Evolutionary conservation across 2,329 filamentous ascomycete species (phyloP).

Genomic region (Zymoseptoria tritici): DNA sequence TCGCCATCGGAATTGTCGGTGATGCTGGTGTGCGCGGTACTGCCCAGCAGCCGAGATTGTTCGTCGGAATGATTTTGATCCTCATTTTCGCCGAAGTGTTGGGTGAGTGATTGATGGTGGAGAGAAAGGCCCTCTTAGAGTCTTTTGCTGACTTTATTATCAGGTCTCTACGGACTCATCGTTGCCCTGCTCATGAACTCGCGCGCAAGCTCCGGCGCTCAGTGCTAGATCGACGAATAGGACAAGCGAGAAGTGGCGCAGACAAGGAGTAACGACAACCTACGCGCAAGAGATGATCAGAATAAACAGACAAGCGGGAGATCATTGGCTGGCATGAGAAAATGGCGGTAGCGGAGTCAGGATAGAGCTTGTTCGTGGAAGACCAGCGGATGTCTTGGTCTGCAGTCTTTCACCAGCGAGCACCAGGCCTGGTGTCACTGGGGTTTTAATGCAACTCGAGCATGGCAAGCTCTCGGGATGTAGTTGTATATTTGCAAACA

Average conservation of each 20-base stretch:
- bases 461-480: constrained; percentile 9
- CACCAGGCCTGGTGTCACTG: background rate
- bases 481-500: constrained; percentile 20
- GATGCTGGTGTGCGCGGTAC: constrained; percentile 83
- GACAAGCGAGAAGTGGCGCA: constrained; percentile 42
- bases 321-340: background rate
- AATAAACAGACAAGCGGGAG: background rate
- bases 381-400: background rate
- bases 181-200: constrained; percentile 99
- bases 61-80: constrained; percentile 97
- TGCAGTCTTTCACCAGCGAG: background rate
- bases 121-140: background rate
- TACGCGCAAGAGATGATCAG: constrained; percentile 8
- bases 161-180: constrained; percentile 97
- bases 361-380: background rate
- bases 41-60: constrained; percentile 75
- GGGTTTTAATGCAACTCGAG: background rate
- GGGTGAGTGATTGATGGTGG: constrained; percentile 52
- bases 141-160: constrained; percentile 9
- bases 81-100: constrained; percentile 99
- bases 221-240: constrained; percentile 53
- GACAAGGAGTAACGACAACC: constrained; percentile 25
- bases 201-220: constrained; percentile 53
- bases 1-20: constrained; percentile 52
- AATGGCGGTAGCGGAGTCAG: background rate